phyloP scores from a whole-genome alignment of 73 alveolate genomes.

The Symbiodinium natans region DNA sequence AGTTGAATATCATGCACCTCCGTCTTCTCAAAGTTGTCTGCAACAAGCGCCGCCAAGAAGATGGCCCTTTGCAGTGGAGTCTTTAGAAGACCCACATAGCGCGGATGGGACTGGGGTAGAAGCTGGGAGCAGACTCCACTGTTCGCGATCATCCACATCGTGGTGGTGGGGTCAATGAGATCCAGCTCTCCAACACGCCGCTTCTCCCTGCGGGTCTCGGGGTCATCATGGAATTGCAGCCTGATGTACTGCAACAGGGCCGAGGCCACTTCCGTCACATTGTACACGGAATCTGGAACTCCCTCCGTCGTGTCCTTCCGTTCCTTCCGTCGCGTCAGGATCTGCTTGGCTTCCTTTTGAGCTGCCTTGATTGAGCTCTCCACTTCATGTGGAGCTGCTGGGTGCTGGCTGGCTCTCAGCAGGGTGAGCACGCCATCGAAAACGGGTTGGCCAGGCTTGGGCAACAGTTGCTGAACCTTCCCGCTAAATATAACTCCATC shows the following conservation, averaged over 20 bases:
- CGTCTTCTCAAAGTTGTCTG: slow-evolving; percentile 48
- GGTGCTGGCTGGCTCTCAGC: slow-evolving; percentile 75
- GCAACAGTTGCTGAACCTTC: slow-evolving; percentile 50
- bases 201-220: slow-evolving; percentile 65
- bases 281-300: slow-evolving; percentile 49
- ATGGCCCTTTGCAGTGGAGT: slow-evolving; percentile 41
- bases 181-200: slow-evolving; percentile 60
- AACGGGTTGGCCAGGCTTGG: slow-evolving; percentile 17
- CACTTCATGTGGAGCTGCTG: slow-evolving; percentile 80
- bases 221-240: slow-evolving; percentile 71
- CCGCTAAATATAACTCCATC: slow-evolving; percentile 50
- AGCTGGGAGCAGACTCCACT: slow-evolving; percentile 44
- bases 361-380: slow-evolving; percentile 61
- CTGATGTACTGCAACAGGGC: slow-evolving; percentile 51
- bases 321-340: neutral
- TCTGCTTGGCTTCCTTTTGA: slow-evolving; percentile 71
- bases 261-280: slow-evolving; percentile 56
- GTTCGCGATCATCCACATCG: slow-evolving; percentile 25
- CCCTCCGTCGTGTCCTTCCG: neutral
- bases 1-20: slow-evolving; percentile 25
- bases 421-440: slow-evolving; percentile 67
- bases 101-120: slow-evolving; percentile 41
- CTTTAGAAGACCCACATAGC: slow-evolving; percentile 44
- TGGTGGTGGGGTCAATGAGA: slow-evolving; percentile 52
- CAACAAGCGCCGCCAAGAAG: slow-evolving; percentile 52